Conservation (phyloP, 371 early-diverging fungal species). For the Apophysomyces elegans region DNA sequence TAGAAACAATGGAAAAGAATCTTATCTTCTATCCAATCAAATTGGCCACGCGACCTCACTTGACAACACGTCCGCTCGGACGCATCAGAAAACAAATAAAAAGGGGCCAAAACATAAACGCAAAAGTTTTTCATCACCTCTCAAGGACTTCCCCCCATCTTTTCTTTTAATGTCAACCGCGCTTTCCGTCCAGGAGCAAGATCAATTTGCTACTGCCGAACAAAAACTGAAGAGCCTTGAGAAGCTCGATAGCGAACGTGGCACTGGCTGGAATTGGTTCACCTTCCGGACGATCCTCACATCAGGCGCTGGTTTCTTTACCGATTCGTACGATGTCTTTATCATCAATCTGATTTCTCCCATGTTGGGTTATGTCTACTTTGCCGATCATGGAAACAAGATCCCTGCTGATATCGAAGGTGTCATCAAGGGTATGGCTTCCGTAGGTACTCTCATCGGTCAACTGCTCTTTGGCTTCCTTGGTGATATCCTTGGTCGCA, state of each 20-base stretch:
- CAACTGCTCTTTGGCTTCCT: constrained; percentile 88
- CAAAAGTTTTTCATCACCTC: constrained; percentile 3
- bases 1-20: constrained; percentile 3
- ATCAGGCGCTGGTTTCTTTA: constrained; percentile 87
- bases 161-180: constrained; percentile 11
- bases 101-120: constrained; percentile 1
- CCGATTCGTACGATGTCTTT: constrained; percentile 90
- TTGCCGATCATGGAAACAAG: constrained; percentile 52
- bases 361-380: constrained; percentile 82
- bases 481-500: constrained; percentile 84
- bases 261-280: constrained; percentile 54
- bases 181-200: constrained; percentile 24
- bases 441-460: constrained; percentile 83
- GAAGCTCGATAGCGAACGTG: constrained; percentile 29
- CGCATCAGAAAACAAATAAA: constrained; percentile 10
- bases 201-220: constrained; percentile 36
- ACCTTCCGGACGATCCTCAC: constrained; percentile 83
- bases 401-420: constrained; percentile 70
- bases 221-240: constrained; percentile 41
- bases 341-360: constrained; percentile 80
- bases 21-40: neutral
- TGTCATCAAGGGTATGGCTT: constrained; percentile 81
- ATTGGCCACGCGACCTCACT: constrained; percentile 23
- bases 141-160: neutral
- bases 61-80: constrained; percentile 4